phyloP scores from a whole-genome alignment of 2,329 filamentous ascomycete species.

The Nemania serpens region DNA sequence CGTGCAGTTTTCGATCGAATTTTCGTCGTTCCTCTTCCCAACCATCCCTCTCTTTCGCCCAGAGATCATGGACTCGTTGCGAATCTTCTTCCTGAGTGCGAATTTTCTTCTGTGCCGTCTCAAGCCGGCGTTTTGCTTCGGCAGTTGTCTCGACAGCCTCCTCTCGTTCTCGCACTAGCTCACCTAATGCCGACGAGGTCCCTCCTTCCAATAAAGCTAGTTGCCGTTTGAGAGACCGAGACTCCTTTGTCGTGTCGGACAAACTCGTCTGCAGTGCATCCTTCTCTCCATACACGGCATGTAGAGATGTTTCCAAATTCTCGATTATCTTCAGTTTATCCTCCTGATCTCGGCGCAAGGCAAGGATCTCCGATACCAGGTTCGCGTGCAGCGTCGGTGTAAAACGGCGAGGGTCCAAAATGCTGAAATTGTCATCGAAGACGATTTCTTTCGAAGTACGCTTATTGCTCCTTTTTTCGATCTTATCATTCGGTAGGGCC shows the following conservation, averaged over 20 bases:
- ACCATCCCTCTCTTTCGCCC: conserved; percentile 79
- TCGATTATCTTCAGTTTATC: conserved; percentile 88
- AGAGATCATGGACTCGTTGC: conserved; percentile 75
- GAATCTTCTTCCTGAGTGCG: conserved; percentile 83
- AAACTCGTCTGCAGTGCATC: conserved; percentile 69
- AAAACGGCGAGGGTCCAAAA: conserved; percentile 87
- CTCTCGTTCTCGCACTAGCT: conserved; percentile 84
- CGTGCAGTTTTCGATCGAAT: conserved; percentile 82
- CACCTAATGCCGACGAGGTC: conserved; percentile 81
- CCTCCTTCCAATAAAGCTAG: conserved; percentile 86
- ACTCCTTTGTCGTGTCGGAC: conserved; percentile 72
- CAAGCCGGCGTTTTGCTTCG: conserved; percentile 78
- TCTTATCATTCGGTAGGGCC: conserved; percentile 48
- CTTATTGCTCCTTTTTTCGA: conserved; percentile 55
- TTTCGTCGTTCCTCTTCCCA: conserved; percentile 86
- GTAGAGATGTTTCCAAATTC: conserved; percentile 75
- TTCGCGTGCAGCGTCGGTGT: conserved; percentile 95
- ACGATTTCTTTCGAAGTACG: conserved; percentile 62
- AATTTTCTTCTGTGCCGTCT: conserved; percentile 75
- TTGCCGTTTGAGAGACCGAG: conserved; percentile 80
- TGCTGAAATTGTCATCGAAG: conserved; percentile 70
- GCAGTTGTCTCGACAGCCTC: conserved; percentile 73
- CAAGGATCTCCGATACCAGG: conserved; percentile 90
- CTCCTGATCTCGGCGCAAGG: conserved; percentile 85
- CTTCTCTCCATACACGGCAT: conserved; percentile 73